Base-by-base conservation (phyloP, 129 eudicot species). In the Tagetes erecta region DNA sequence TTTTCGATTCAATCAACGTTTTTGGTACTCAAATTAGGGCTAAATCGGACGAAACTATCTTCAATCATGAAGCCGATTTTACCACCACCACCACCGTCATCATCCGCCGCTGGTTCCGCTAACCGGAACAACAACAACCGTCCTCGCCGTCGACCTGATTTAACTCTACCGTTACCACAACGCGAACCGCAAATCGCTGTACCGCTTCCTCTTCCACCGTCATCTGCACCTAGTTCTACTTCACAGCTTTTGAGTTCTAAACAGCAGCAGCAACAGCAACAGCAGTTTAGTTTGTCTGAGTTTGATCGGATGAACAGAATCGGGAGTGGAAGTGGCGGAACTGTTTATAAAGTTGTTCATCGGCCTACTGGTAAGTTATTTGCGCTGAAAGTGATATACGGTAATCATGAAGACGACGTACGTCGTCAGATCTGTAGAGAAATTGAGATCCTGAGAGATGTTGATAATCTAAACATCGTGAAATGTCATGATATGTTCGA, bases 291-390 rank as follows among this genome's bases (percentile, higher is more conserved):
- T 73, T 70, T 88, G 78, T 81, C 92, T 14, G 92, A 88, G 12
- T 83, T 92, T 14, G 89, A 88, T 77, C 86, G 91, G 0, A 47
- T 84, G 74, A 88, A 84, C 85, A 82, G 97, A 13, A 85, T 92
- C 86, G 97, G 97, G 3, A 78, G 84, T 75, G 97, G 97, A 67
- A 73, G 82, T 74, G 97, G 96, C 59, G 97, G 97, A n/a, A 92
- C 96, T 1, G 96, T 92, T 52, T 92, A 92, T 68, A 89, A 92
- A 60, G 97, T 89, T 68, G 64, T 78, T 55, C 96, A 92, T 85
- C 93, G 93, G 2, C 87, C 96, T 11, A 74, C 96, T 34, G 82
- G 85, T 0, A 77, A 60, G 30, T 34, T 73, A 45, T 92, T 79
- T 64, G 97, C 97, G n/a, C 86, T 92, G 8, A 89, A 89, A 57